Base-by-base conservation (phyloP, 768 basidiomycete species). In the Cyathus striatus region DNA sequence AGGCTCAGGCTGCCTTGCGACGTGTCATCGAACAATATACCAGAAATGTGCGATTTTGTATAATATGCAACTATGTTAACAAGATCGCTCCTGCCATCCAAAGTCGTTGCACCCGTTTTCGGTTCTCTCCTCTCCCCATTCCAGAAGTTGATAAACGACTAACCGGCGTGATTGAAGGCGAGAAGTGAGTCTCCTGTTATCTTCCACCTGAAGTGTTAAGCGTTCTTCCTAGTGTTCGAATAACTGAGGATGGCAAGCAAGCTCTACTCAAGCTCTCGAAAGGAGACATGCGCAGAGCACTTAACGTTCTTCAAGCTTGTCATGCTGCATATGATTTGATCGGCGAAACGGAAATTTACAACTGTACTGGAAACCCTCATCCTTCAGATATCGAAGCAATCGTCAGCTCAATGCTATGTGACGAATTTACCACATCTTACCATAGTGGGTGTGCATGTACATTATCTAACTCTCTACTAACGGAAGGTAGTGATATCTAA, bases 31-130 rank as follows among this genome's bases (percentile, higher is more conserved):
- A 99, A 63, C 94, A 96, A 51, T 98, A 96, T 63, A 99, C 96
- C 16, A 91, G 86, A 66, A 98, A 98, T 56, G 96, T 97, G 51
- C 84, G 96, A 27, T 99, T 99, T 64, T 99, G 96, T 66, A 99
- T 99, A 56, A 95, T 99, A 46, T 98, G 96, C 75, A 99, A 99
- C 66, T 99, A 99, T 54, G 96, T 98, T 62, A 98, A 98, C 78
- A 98, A 97, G 64, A 98, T 99, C 56, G 83, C 86, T 1, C 96
- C 96, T 2, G 96, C 96, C 24, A 96, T 99, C 39, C 96, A 99
- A 65, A 96, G 92, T 64, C 87, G 96, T 39, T 98, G 96, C 66
- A 99, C 96, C 5, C 78, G 95, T 33, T 99, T 98, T 68, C 78
- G 96, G 37, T 98, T 99, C 69, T 94, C 90, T 6, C 96, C 96